A percentile compares a stretch with the other conserved stretches of the same genome.
These are phyloP conservation scores for Dothideomycetes sp. DNA, from an alignment of 2,329 filamentous ascomycete species.

Conservation along the genomic window DNA sequence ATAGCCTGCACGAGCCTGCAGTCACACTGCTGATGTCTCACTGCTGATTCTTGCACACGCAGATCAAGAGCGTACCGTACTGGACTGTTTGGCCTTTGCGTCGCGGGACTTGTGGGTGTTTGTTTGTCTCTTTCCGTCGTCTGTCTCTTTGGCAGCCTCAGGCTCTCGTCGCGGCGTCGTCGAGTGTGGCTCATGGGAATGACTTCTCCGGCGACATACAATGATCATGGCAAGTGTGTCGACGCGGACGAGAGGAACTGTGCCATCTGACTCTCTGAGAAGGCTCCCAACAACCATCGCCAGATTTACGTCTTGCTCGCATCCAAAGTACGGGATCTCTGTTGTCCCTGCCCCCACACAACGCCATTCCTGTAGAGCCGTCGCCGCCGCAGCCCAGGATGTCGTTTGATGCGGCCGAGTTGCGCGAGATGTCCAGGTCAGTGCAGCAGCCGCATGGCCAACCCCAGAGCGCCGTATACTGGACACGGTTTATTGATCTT, in stretches of 20 bases:
- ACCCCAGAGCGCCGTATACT: neutral
- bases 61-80: neutral
- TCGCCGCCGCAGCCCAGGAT: constrained; percentile 2
- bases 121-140: neutral
- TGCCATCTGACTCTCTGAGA: neutral
- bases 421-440: constrained; percentile 9
- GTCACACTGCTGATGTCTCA: constrained; percentile 7
- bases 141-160: neutral
- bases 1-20: constrained; percentile 7
- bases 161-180: neutral
- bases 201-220: constrained; percentile 12
- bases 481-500: too few relatives aligned
- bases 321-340: constrained; percentile 11
- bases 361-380: constrained; percentile 2
- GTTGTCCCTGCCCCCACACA: constrained; percentile 1
- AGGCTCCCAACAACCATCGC: constrained; percentile 12
- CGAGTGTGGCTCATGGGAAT: constrained; percentile 8
- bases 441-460: neutral
- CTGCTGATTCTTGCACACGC: neutral
- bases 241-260: neutral
- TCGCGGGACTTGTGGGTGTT: neutral
- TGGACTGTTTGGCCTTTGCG: neutral
- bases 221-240: constrained; percentile 11
- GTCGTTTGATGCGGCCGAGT: constrained; percentile 9
- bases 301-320: neutral